phyloP scores from a whole-genome alignment of 176 grass and related monocot genomes.

The Hyparrhenia diplandra region DNA sequence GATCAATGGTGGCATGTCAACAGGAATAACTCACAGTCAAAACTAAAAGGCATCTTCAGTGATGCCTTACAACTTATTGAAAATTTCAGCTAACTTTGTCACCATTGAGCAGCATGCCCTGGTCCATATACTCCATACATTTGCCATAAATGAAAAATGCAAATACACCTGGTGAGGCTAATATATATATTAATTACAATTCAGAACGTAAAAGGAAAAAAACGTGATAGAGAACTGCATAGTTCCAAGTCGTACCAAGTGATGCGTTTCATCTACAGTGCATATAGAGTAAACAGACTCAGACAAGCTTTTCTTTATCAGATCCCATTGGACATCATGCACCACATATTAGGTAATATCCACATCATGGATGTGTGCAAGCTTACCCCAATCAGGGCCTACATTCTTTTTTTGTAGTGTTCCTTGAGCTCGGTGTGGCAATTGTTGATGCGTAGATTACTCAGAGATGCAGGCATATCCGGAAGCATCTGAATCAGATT shows the following conservation, averaged over 20 bases:
- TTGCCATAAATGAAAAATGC: not conserved
- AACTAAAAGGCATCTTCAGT: not conserved
- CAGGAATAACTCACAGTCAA: not conserved
- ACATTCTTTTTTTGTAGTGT: not conserved
- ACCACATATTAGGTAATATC: not conserved
- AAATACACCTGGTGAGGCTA: not conserved
- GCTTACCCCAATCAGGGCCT: slow-evolving; percentile 13
- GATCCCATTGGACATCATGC: not conserved
- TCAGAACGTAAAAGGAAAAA: not conserved
- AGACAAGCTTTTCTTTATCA: not conserved
- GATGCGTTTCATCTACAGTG: not conserved
- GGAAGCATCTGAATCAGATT: slow-evolving; percentile 9
- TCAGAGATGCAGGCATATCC: slow-evolving; percentile 18
- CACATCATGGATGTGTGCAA: slow-evolving; percentile 3
- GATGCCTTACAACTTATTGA: not conserved
- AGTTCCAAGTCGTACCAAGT: not conserved
- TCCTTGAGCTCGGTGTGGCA: slow-evolving; percentile 17
- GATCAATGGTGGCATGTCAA: not conserved
- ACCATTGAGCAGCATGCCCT: not conserved
- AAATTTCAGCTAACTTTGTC: not conserved
- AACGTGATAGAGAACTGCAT: not conserved
- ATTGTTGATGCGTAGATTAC: not conserved
- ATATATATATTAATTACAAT: not conserved
- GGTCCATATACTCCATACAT: too few relatives aligned
- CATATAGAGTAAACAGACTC: not conserved